Conservation (phyloP, 306 rosid species). For the Casuarina glauca region DNA sequence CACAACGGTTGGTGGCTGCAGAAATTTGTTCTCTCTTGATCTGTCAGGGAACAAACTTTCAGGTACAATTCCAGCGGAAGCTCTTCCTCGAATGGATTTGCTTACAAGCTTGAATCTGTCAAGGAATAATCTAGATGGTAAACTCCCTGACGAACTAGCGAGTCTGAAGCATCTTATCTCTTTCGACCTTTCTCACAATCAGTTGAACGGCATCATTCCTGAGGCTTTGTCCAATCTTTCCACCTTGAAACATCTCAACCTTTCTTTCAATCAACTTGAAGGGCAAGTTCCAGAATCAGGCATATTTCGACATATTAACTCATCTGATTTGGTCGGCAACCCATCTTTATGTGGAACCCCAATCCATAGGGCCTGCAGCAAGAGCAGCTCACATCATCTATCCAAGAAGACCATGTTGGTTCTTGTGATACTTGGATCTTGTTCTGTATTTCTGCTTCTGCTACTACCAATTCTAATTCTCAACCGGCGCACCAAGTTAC, state of each 20-base stretch:
- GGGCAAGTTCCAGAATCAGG: slow-evolving; percentile 68
- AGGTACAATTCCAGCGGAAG: slow-evolving; percentile 68
- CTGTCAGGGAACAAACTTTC: slow-evolving; percentile 71
- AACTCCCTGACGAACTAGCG: slow-evolving; percentile 52
- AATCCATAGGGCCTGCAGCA: slow-evolving; percentile 46
- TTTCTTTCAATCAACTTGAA: slow-evolving; percentile 78
- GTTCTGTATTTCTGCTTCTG: slow-evolving; percentile 41
- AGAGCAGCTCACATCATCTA: slow-evolving; percentile 32
- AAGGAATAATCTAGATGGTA: slow-evolving; percentile 63
- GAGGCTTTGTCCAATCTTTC: slow-evolving; percentile 52
- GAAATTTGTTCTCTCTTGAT: slow-evolving; percentile 68
- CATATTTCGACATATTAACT: slow-evolving; percentile 51
- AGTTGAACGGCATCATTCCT: slow-evolving; percentile 64
- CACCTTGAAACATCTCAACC: slow-evolving; percentile 56
- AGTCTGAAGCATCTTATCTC: slow-evolving; percentile 53
- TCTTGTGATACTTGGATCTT: slow-evolving; percentile 48
- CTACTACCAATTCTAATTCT: slow-evolving; percentile 35
- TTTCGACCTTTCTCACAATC: slow-evolving; percentile 79
- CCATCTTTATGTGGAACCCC: slow-evolving; percentile 68
- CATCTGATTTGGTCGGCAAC: slow-evolving; percentile 63
- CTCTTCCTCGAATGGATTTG: slow-evolving; percentile 44
- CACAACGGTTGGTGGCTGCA: slow-evolving; percentile 50
- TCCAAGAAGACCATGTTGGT: slow-evolving; percentile 48
- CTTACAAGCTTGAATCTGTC: slow-evolving; percentile 72
- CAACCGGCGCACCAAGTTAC: slow-evolving; percentile 9